Evolutionary conservation across 2,329 filamentous ascomycete species (phyloP), one percentile per base, ranked within the genome.

Genomic region (Aspergillus sp.): DNA sequence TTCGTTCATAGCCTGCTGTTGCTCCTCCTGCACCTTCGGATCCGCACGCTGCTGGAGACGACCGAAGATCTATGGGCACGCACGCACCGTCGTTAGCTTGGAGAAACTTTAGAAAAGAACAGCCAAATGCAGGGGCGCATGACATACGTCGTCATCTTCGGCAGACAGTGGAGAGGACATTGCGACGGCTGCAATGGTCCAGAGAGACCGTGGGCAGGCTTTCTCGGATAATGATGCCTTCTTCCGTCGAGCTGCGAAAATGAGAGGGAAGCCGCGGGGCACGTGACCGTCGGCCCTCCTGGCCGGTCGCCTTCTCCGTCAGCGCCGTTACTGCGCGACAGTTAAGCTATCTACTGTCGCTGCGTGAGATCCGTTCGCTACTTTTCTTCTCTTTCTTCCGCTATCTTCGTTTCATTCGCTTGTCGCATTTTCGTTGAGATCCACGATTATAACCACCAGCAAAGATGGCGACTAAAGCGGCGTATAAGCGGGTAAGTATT

Each of bases 381-480:
- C 23, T 12, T 7, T 35, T n/a, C 25, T 33, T 20, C 6, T 45
- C 22, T 10, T 38, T 37, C 41, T 35, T 17, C 39, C 25, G 5
- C 33, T 25, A 19, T 20, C 13, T 38, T 20, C 32, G 17, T 17
- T 41, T 38, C 9, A 15, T 44, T 32, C 3, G 7, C 10, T 12
- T 15, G 4, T 12, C 17, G 15, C 27, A 5, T 3, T 13, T 6
- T 41, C 39, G 44, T 19, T 19, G 35, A 38, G 35, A 19, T 38
- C 19, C 15, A 19, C n/a, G 17, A 38, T 6, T 38, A 17, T 22
- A 39, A 19, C 10, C 23, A 22, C 41, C n/a, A n/a, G 15, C 17
- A 48, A 63, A 60, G 54, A 88, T 88, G 84, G 84, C 85, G 44
- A 86, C 81, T 61, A 83, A 83, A 65, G 83, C 84, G 57, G 84